Conservation (phyloP, 2,329 filamentous ascomycete species). For the Epichloe gansuensis region DNA sequence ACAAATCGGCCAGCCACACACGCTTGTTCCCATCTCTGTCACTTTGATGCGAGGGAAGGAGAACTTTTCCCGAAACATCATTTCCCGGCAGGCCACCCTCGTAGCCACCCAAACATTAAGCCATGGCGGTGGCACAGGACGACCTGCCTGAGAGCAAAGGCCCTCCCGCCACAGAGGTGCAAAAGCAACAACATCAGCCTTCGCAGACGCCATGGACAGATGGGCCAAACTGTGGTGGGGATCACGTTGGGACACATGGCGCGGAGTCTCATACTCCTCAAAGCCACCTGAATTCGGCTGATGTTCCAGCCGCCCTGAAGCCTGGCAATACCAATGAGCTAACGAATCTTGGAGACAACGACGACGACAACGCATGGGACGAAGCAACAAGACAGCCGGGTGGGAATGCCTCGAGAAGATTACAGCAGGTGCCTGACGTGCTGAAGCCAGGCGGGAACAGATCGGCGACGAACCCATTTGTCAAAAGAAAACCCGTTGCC, state of each 20-base stretch:
- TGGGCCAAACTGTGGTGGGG: conserved; percentile 12
- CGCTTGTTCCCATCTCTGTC: no score
- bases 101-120: not conserved
- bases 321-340: conserved; percentile 17
- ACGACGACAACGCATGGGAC: conserved; percentile 21
- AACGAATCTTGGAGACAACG: conserved; percentile 11
- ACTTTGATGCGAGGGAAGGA: not conserved
- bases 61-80: not conserved
- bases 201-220: conserved; percentile 14
- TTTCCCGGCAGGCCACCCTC: not conserved
- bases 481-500: conserved; percentile 29
- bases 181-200: not conserved
- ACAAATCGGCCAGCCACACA: no score
- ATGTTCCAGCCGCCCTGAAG: conserved; percentile 20
- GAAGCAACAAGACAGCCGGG: conserved; percentile 13
- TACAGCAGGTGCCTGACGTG: conserved; percentile 17
- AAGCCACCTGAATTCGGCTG: conserved; percentile 4
- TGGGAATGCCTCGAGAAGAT: not conserved
- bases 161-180: not conserved
- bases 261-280: conserved; percentile 1
- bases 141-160: not conserved
- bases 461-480: conserved; percentile 41
- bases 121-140: conserved; percentile 6
- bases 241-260: conserved; percentile 7
- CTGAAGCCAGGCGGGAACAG: conserved; percentile 22